Evolutionary conservation across 371 early-diverging fungal genomes (phyloP).

Genomic region (Synchytrium microbalum): DNA sequence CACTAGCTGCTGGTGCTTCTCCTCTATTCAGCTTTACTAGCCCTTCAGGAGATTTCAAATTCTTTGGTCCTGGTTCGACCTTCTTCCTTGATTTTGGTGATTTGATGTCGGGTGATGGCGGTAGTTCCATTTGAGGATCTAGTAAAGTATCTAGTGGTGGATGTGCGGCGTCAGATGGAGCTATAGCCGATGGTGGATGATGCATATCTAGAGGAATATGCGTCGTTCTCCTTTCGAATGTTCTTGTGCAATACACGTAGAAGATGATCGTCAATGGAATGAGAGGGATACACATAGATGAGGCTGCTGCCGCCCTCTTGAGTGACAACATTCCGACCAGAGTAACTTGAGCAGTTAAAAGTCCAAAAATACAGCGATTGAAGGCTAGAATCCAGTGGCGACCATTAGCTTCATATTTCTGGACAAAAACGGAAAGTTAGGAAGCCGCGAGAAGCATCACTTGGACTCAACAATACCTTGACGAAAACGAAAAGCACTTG

Average conservation of each 20-base stretch:
- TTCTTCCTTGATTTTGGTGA: background rate
- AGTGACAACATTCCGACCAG: conserved; percentile 27
- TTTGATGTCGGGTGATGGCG: background rate
- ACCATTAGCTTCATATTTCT: conserved; percentile 35
- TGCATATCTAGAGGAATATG: conserved; percentile 19
- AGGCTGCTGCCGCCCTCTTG: conserved; percentile 22
- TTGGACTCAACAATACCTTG: too few relatives aligned
- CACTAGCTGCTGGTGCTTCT: background rate
- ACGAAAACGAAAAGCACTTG: background rate
- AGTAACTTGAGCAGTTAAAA: conserved; percentile 20
- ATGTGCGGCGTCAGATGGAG: background rate
- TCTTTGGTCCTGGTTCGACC: background rate
- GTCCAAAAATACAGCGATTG: conserved; percentile 17
- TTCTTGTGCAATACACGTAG: conserved; percentile 22
- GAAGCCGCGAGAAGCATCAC: background rate
- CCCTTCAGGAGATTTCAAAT: background rate
- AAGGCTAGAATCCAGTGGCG: conserved; percentile 29
- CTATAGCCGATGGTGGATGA: background rate
- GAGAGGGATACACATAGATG: conserved; percentile 21
- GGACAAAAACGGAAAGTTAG: conserved; percentile 17
- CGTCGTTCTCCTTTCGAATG: conserved; percentile 24
- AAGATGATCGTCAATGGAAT: conserved; percentile 28
- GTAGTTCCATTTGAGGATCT: background rate
- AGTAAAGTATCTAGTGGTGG: background rate
- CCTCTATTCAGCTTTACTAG: background rate